Base-by-base conservation (phyloP, 768 basidiomycete species). In the Suillus spraguei region DNA sequence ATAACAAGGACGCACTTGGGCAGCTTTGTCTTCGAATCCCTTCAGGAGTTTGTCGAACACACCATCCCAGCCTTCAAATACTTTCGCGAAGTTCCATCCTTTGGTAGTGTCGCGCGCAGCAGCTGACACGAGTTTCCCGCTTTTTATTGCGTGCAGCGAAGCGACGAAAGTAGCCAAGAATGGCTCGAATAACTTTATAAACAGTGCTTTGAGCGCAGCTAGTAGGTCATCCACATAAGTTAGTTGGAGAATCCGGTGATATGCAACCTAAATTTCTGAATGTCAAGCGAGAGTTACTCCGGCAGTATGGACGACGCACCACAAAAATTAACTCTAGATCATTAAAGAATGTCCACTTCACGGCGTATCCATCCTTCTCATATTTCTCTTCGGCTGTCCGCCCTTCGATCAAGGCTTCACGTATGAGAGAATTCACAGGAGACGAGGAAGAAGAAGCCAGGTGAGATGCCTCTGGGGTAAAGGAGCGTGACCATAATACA, bases 291-390 rank as follows among this genome's bases (percentile, higher is more conserved):
- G 60, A 62, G 61, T 64, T 53, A 60, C 16, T 28, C 60, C 35
- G 39, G 16, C 32, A 62, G 7, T 0, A 58, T 62, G 44, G 59
- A 54, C 35, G 50, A 81, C 92, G 68, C 70, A 96, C 95, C 73
- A 97, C 97, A 71, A 99, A 99, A 61, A 99, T 96, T 69, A 99
- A 84, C 65, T 97, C 97, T 52, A 99, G 82, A 66, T 96, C 95
- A 73, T 99, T 99, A 36, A 92, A 89, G 70, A 95, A 93, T 0
- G 94, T 89, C 95, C 97, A 98, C 75, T 90, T 90, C 60, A 98
- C 87, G 33, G 94, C 90, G 69, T 95, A 97, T 2, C 96, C 96
- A 69, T 97, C 96, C 74, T 89, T 95, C 78, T 97, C 95, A 73
- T 94, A 95, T 65, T 86, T 90, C 64, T 92, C 86, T 63, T 93